These are phyloP conservation scores for Solanum bukasovii DNA, from an alignment of 257 asterid species.

Conservation along the genomic window DNA sequence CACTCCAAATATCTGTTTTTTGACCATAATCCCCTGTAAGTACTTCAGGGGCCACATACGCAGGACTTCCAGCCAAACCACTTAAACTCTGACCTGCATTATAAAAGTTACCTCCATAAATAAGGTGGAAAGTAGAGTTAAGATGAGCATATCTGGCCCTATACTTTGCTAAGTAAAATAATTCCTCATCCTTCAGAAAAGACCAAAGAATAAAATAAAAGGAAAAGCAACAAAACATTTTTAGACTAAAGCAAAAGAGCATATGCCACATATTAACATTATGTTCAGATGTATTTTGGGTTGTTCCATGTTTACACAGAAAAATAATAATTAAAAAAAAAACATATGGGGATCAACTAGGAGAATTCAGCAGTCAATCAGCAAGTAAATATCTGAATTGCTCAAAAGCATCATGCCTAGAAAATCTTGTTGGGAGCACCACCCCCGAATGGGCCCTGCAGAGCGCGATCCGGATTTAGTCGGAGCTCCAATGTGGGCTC, in stretches of 20 bases:
- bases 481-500: no score
- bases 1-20: slow-evolving; percentile 41
- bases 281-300: not conserved
- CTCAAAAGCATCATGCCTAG: not conserved
- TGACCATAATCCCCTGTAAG: slow-evolving; percentile 27
- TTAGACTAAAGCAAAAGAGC: not conserved
- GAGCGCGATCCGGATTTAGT: no score
- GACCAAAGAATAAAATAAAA: not conserved
- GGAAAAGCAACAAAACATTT: not conserved
- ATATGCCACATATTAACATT: not conserved
- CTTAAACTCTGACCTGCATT: slow-evolving; percentile 28
- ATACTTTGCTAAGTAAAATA: not conserved
- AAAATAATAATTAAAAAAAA: no score
- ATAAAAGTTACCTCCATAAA: not conserved
- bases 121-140: not conserved
- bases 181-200: not conserved
- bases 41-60: slow-evolving; percentile 43
- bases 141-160: not conserved
- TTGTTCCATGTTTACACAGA: not conserved
- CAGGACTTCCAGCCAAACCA: slow-evolving; percentile 48
- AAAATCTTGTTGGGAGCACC: no score
- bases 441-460: no score
- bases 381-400: not conserved
- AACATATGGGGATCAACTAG: not conserved
- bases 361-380: not conserved